These are phyloP conservation scores for Leccinum pallidistipes DNA, from an alignment of 1,284 basidiomycete species.

Conservation along the genomic window DNA sequence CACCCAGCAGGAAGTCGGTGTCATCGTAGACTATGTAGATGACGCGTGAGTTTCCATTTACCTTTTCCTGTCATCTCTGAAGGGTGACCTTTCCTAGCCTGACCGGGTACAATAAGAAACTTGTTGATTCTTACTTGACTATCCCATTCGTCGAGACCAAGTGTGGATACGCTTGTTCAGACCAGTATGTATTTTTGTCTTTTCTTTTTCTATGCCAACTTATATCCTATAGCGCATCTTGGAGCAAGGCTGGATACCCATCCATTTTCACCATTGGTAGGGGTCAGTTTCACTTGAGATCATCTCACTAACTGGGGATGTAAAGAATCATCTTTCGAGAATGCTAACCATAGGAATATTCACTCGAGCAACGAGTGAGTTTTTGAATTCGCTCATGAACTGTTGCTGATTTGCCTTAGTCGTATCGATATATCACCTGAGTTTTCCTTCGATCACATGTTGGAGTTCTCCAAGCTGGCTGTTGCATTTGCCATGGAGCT, in stretches of 20 bases:
- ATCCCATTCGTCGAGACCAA: conserved; percentile 79
- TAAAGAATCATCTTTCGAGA: conserved; percentile 69
- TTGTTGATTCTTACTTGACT: conserved; percentile 76
- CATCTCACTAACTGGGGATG: conserved; percentile 9
- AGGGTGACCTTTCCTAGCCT: conserved; percentile 44
- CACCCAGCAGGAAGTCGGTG: conserved; percentile 83
- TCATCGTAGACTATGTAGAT: conserved; percentile 89
- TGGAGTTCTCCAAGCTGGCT: conserved; percentile 89
- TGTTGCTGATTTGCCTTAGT: conserved; percentile 40
- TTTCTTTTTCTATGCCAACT: conserved; percentile 28
- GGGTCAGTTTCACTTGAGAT: conserved; percentile 27
- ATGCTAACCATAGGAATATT: conserved; percentile 75
- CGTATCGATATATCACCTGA: conserved; percentile 83
- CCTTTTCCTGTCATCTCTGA: not conserved
- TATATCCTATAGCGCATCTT: conserved; percentile 63
- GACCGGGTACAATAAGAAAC: conserved; percentile 77
- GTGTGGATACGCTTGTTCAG: conserved; percentile 95
- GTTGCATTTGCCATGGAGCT: conserved; percentile 85
- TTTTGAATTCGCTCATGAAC: conserved; percentile 4
- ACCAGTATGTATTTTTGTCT: conserved; percentile 58
- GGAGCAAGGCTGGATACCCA: conserved; percentile 84
- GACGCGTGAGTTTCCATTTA: conserved; percentile 42
- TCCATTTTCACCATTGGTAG: conserved; percentile 81
- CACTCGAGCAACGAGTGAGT: conserved; percentile 80
- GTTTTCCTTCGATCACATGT: conserved; percentile 83